These are phyloP conservation scores for Sarocladiaceae sp. DNA, from an alignment of 2,329 filamentous ascomycete species.

Conservation along the genomic window DNA sequence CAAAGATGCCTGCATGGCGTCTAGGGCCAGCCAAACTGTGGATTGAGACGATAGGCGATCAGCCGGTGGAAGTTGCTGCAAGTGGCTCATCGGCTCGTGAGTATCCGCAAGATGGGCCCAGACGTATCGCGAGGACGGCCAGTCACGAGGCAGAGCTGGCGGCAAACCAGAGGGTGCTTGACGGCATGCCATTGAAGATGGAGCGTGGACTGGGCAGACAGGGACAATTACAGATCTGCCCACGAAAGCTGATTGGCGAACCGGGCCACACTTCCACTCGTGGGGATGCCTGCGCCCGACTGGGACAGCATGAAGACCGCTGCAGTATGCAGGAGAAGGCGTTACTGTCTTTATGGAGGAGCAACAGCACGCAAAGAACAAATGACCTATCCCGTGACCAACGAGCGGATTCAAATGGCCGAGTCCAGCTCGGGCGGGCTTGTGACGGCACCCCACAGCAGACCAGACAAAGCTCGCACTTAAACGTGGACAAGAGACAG, in stretches of 20 bases:
- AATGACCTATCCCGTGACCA: too few relatives aligned
- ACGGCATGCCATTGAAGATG: too few relatives aligned
- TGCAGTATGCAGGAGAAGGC: conserved; percentile 3
- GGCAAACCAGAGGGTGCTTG: background rate
- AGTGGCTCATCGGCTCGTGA: background rate
- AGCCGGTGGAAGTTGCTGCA: background rate
- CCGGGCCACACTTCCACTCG: background rate
- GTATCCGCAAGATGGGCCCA: background rate
- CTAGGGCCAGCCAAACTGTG: background rate
- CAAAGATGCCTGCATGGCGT: background rate
- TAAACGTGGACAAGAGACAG: background rate
- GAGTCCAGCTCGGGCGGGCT: too few relatives aligned
- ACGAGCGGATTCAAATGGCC: background rate
- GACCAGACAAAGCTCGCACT: background rate
- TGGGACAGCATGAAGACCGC: background rate
- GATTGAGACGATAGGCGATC: background rate
- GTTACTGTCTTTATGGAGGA: too few relatives aligned
- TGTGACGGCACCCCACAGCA: background rate
- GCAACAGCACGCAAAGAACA: too few relatives aligned
- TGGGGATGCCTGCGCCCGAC: background rate
- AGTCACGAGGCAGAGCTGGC: background rate
- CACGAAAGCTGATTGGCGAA: background rate
- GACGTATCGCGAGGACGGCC: background rate
- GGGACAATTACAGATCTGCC: background rate
- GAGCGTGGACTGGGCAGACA: too few relatives aligned